Evolutionary conservation across 1,139 yeast genomes (phyloP), one percentile per base, ranked within the genome.

Genomic region (Geotrichum australiense): DNA sequence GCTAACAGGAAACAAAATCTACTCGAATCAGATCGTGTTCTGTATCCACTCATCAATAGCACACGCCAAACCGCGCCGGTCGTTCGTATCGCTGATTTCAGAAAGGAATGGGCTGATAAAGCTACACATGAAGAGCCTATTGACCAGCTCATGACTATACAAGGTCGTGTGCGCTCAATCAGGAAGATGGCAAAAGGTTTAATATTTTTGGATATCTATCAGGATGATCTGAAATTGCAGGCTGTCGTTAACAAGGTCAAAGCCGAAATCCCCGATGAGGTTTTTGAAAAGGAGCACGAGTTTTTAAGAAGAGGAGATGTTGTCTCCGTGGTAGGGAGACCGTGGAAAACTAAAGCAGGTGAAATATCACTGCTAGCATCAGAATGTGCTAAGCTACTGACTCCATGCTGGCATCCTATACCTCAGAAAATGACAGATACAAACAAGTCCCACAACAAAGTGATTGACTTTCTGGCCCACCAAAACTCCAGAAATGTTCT

Each of bases 301-400:
- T 57, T 66, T 29, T 63, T 86, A 33, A 68, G 79, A 37, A 71
- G 73, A 25, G 96, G 96, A 0, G 98, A 89, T 57, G 73, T 70
- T 35, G 64, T 87, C 2, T 65, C 74, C 5, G 75, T 78, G 25
- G 53, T 63, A 3, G 98, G 98, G 0, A 55, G 56, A 16, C 87
- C 96, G 0, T 83, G 93, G 28, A 59, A 73, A 3, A 84, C 96
- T 0, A 76, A 79, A 42, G 75, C 78, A 1, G 94, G 94, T 0
- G 93, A 85, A 54, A 64, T 89, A 10, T 81, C 96, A 1, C 55
- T 91, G 43, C 76, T 83, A 51, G 70, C 80, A n/a, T 61, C 63
- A 1, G 49, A 58, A 5, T 69, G 77, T 1, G 59, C 83, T 1
- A 52, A 47, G 23, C 60, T 85, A 16, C 68, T 83, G 8, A 61